Percentiles rank a stretch among this genome's conserved stretches.
phyloP scores from a whole-genome alignment of 2,329 filamentous ascomycete species.

The Didymella keratinophila region DNA sequence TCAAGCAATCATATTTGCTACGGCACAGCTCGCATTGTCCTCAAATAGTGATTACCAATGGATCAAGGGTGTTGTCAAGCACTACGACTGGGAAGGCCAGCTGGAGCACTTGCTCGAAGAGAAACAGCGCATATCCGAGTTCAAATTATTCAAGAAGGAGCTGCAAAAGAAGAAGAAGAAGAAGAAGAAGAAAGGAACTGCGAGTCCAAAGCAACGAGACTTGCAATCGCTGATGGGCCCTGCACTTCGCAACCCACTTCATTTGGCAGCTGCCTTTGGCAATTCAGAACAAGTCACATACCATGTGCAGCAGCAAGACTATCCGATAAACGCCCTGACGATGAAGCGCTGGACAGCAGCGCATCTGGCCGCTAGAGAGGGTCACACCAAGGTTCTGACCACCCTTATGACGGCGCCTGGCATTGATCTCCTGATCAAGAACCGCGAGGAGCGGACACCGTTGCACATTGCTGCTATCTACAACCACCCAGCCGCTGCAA shows the following conservation, averaged over 20 bases:
- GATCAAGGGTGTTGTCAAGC: slow-evolving; percentile 25
- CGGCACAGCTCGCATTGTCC: slow-evolving; percentile 27
- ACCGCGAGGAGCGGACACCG: slow-evolving; percentile 26
- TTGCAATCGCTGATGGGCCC: slow-evolving; percentile 17
- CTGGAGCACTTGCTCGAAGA: slow-evolving; percentile 23
- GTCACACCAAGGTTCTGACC: slow-evolving; percentile 25
- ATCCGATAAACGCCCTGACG: slow-evolving; percentile 32
- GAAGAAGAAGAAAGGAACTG: slow-evolving; percentile 6
- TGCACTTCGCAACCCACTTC: slow-evolving; percentile 27
- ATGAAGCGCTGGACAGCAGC: slow-evolving; percentile 27
- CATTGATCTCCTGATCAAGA: slow-evolving; percentile 26
- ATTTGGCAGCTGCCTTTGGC: slow-evolving; percentile 28
- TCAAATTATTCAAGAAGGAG: slow-evolving; percentile 9
- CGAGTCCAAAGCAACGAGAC: neutral
- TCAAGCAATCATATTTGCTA: slow-evolving; percentile 24
- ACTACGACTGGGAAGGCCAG: slow-evolving; percentile 31
- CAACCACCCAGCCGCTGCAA: slow-evolving; percentile 20
- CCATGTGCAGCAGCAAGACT: slow-evolving; percentile 26
- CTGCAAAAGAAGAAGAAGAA: slow-evolving; percentile 12
- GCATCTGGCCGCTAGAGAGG: slow-evolving; percentile 28
- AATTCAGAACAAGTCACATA: slow-evolving; percentile 21
- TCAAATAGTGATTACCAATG: slow-evolving; percentile 23
- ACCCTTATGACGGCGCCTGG: slow-evolving; percentile 23
- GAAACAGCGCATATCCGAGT: slow-evolving; percentile 13
- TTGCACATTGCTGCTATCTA: slow-evolving; percentile 26